These are phyloP conservation scores for Zygosaccharomyces sapae DNA, from an alignment of 1,139 yeast genomes.

Conservation along the genomic window DNA sequence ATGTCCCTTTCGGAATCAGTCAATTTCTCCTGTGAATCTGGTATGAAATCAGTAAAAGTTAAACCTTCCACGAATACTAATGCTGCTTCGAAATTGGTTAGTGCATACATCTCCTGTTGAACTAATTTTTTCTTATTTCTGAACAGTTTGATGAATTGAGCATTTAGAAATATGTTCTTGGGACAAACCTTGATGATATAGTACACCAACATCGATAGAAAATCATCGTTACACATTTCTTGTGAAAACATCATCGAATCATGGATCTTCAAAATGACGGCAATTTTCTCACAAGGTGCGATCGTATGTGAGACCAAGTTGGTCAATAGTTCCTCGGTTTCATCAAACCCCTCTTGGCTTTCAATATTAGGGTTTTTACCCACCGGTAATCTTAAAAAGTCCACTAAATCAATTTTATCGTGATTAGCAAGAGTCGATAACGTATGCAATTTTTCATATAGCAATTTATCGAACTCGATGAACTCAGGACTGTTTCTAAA, in stretches of 20 bases:
- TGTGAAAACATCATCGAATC: slow-evolving; percentile 26
- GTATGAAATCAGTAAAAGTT: slow-evolving; percentile 42
- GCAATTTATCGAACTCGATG: slow-evolving; percentile 28
- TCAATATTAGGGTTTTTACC: slow-evolving; percentile 11
- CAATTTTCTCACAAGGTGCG: slow-evolving; percentile 32
- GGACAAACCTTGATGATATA: slow-evolving; percentile 45
- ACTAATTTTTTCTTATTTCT: slow-evolving; percentile 44
- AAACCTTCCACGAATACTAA: slow-evolving; percentile 50
- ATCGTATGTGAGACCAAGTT: slow-evolving; percentile 23
- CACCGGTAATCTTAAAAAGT: slow-evolving; percentile 25
- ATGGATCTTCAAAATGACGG: slow-evolving; percentile 28
- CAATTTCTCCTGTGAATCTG: slow-evolving; percentile 21
- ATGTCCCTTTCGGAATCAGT: slow-evolving; percentile 15
- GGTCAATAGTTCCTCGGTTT: slow-evolving; percentile 17
- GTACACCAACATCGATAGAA: slow-evolving; percentile 53
- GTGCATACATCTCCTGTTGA: slow-evolving; percentile 54
- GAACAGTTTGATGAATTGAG: slow-evolving; percentile 53
- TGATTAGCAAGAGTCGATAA: slow-evolving; percentile 21
- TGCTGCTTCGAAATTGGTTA: slow-evolving; percentile 65
- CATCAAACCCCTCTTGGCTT: slow-evolving; percentile 10
- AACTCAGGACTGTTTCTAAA: slow-evolving; percentile 35
- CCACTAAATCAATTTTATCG: slow-evolving; percentile 24
- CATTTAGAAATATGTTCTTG: slow-evolving; percentile 44
- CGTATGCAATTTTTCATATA: slow-evolving; percentile 25
- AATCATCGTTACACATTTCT: slow-evolving; percentile 42